A percentile compares a stretch with the other conserved stretches of the same genome.
Conservation (phyloP, 1,284 basidiomycete species). For the Mycosarcoma mackinlayi region DNA sequence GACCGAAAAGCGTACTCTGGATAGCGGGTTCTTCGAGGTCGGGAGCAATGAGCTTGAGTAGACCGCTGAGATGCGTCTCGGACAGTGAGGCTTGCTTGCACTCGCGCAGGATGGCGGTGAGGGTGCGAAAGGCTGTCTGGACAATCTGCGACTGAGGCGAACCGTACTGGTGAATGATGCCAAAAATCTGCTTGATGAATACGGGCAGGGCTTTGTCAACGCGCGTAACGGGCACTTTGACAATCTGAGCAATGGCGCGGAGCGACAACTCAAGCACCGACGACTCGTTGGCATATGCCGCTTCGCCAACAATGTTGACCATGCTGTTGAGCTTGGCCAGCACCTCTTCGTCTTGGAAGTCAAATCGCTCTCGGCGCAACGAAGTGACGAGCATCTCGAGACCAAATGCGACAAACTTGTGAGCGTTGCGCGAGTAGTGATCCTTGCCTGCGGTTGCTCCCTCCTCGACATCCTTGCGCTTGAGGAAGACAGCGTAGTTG, state of each 20-base stretch:
- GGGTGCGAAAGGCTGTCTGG: conserved; percentile 86
- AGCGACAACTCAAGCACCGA: conserved; percentile 83
- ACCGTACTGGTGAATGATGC: conserved; percentile 84
- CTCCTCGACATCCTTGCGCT: conserved; percentile 60
- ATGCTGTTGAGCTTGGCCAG: conserved; percentile 86
- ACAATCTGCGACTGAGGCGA: conserved; percentile 86
- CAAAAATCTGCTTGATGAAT: conserved; percentile 85
- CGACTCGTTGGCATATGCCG: conserved; percentile 85
- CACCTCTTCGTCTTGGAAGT: conserved; percentile 79
- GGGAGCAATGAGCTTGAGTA: conserved; percentile 85
- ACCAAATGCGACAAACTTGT: conserved; percentile 90
- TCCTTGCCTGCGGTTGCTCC: conserved; percentile 58
- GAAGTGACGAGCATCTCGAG: conserved; percentile 91
- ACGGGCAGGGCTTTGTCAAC: conserved; percentile 83
- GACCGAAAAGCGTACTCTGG: conserved; percentile 85
- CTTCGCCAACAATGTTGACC: conserved; percentile 88
- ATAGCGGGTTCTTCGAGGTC: conserved; percentile 91
- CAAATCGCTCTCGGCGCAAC: conserved; percentile 84
- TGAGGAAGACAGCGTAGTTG: conserved; percentile 49
- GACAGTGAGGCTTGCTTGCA: conserved; percentile 76
- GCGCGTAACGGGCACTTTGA: conserved; percentile 84
- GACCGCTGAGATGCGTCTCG: conserved; percentile 87
- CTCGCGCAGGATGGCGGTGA: conserved; percentile 83
- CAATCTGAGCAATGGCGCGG: conserved; percentile 82
- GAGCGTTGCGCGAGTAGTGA: conserved; percentile 72